Evolutionary conservation across 2,329 filamentous ascomycete species (phyloP).

Genomic region (Fusarium sterilihyphosum): DNA sequence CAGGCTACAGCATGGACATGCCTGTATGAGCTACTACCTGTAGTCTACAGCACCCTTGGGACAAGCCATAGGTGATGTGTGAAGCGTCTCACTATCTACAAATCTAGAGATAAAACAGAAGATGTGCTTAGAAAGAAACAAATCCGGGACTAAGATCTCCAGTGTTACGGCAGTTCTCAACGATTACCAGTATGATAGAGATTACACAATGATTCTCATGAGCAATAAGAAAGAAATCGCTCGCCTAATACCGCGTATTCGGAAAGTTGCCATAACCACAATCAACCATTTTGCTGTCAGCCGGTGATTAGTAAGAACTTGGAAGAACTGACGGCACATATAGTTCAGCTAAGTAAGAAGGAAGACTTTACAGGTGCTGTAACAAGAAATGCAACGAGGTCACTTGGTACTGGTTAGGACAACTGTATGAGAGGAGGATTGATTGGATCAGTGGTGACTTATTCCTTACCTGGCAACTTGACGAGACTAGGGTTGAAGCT

Average conservation of each 20-base stretch:
- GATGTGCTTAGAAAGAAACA: neutral
- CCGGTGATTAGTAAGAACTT: neutral
- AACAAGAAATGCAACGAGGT: neutral
- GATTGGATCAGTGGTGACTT: neutral
- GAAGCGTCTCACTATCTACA: neutral
- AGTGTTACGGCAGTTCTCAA: neutral
- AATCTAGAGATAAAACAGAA: neutral
- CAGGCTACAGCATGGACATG: neutral
- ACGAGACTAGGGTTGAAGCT: neutral
- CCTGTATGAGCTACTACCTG: neutral
- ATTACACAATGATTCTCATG: no score
- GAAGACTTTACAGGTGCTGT: neutral
- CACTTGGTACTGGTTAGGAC: neutral
- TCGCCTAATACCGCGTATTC: neutral
- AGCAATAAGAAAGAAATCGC: neutral
- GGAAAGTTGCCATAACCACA: neutral
- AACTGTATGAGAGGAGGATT: no score
- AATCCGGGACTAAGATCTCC: no score
- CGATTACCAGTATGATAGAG: neutral
- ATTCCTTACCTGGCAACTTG: neutral
- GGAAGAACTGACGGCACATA: neutral
- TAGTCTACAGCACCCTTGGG: no score
- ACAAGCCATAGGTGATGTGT: neutral
- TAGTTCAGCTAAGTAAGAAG: neutral
- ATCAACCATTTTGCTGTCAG: neutral